Conservation (phyloP, 306 rosid species). For the Fragaria nilgerrensis region DNA sequence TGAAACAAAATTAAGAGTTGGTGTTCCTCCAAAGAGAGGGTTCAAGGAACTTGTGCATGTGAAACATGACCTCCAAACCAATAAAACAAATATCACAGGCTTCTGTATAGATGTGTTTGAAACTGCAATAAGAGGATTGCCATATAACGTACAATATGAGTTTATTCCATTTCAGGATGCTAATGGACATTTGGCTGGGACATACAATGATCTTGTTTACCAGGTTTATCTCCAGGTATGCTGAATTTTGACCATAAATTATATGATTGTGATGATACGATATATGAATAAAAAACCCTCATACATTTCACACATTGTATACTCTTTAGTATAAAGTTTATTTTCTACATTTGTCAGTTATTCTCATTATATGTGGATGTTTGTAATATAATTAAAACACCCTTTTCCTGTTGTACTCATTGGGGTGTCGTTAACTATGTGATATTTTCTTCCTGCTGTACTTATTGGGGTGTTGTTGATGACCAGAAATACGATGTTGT, state of each 20-base stretch:
- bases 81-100: not conserved
- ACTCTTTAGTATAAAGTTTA: not conserved
- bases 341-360: not conserved
- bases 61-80: not conserved
- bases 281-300: not conserved
- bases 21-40: not conserved
- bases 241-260: not conserved
- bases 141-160: conserved; percentile 5
- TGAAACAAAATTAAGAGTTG: conserved; percentile 9
- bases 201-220: conserved; percentile 5
- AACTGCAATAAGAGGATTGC: conserved; percentile 2
- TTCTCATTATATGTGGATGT: not conserved
- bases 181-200: not conserved
- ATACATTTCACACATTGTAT: not conserved
- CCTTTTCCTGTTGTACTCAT: too few relatives aligned
- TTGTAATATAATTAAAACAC: too few relatives aligned
- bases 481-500: conserved; percentile 7
- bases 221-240: conserved; percentile 7
- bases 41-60: conserved; percentile 9
- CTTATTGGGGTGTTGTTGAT: too few relatives aligned
- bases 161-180: conserved; percentile 7
- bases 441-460: too few relatives aligned
- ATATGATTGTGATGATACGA: too few relatives aligned
- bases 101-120: conserved; percentile 22
- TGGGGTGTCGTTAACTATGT: too few relatives aligned